Evolutionary conservation across 495 filamentous ascomycete genomes (phyloP).

Genomic region (Penicillium longicatenatum): DNA sequence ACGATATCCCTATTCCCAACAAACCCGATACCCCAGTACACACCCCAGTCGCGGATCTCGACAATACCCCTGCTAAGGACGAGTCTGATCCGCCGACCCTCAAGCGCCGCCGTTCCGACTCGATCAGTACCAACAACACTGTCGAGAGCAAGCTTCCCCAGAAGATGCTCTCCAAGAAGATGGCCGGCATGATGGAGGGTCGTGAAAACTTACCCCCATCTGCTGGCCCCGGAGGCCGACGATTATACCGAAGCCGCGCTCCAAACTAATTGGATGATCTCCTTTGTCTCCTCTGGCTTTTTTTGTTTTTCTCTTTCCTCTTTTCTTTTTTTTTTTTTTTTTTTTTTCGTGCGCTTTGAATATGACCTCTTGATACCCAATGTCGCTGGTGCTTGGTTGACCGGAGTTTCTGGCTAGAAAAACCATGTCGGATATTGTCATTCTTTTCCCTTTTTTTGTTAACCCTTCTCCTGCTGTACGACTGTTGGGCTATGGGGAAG

Average conservation of each 20-base stretch:
- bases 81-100: conserved; percentile 51
- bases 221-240: conserved; percentile 26
- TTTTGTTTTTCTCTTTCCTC: conserved; percentile 7
- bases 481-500: conserved; percentile 1
- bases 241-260: conserved; percentile 32
- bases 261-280: conserved; percentile 21
- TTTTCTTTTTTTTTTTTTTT: conserved; percentile 9
- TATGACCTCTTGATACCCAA: conserved; percentile 31
- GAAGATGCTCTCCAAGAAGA: conserved; percentile 48
- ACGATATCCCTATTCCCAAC: conserved; percentile 12
- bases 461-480: conserved; percentile 2
- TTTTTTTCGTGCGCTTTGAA: background rate
- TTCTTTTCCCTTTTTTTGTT: conserved; percentile 5
- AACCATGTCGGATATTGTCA: conserved; percentile 12
- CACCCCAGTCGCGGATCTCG: conserved; percentile 19
- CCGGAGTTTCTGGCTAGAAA: conserved; percentile 28
- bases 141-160: conserved; percentile 43
- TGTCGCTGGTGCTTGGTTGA: conserved; percentile 24
- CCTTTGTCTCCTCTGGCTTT: conserved; percentile 1
- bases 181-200: conserved; percentile 53
- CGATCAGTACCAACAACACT: conserved; percentile 22
- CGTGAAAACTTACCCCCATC: conserved; percentile 60
- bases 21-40: conserved; percentile 23
- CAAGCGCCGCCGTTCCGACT: conserved; percentile 54
- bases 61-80: conserved; percentile 31